Conservation (phyloP, 2,329 filamentous ascomycete genomes). For the Botrytis paeoniae region DNA sequence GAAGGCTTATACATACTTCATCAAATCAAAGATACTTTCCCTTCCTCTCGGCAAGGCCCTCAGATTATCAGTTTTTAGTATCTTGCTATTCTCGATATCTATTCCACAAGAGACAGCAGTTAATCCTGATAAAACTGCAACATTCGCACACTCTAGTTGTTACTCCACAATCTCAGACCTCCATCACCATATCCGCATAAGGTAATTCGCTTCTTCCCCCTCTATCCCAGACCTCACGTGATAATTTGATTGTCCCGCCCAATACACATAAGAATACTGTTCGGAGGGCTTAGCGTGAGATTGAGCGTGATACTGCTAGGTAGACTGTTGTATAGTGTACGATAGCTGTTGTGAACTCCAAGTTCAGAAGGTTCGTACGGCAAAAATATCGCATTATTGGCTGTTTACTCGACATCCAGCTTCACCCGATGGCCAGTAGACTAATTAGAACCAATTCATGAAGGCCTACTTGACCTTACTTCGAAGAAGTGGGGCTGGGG, state of each 20-base stretch:
- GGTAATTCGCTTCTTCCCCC: background rate
- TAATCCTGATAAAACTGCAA: too few relatives aligned
- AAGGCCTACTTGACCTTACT: background rate
- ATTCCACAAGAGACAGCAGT: too few relatives aligned
- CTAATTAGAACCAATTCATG: accelerated
- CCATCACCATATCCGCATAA: background rate
- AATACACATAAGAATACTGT: background rate
- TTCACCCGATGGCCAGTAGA: background rate
- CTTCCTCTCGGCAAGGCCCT: too few relatives aligned
- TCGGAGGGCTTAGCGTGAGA: background rate
- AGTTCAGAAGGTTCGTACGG: background rate
- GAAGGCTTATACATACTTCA: too few relatives aligned
- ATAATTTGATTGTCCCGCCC: background rate
- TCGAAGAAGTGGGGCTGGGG: accelerated
- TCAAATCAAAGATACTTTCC: too few relatives aligned
- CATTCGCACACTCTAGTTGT: too few relatives aligned
- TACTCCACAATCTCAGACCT: too few relatives aligned
- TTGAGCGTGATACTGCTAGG: background rate
- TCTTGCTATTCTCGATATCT: too few relatives aligned
- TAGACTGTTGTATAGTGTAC: background rate
- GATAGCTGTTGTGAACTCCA: background rate
- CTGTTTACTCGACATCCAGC: background rate
- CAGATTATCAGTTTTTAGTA: too few relatives aligned
- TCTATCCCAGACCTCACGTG: background rate
- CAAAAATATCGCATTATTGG: background rate